Conservation (phyloP, 805 yeast genomes). For the Ogataea ramenticola region DNA sequence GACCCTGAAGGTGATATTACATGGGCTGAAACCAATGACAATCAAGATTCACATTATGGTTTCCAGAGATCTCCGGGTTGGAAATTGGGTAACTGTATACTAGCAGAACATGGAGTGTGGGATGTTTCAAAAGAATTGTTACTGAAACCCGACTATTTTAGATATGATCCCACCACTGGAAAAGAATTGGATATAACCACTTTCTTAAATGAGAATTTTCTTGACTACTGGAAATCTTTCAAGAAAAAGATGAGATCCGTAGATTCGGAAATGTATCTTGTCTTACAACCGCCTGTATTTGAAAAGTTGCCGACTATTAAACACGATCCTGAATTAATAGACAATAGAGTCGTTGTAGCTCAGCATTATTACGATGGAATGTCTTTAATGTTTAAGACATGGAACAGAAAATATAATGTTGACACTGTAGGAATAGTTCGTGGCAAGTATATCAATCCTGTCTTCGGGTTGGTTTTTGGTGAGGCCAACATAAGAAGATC, state of each 20-base stretch:
- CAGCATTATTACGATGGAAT: slow-evolving; percentile 95
- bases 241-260: slow-evolving; percentile 40
- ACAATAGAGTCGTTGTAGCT: slow-evolving; percentile 60
- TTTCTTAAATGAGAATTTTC: slow-evolving; percentile 60
- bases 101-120: slow-evolving; percentile 82
- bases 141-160: slow-evolving; percentile 46
- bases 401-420: slow-evolving; percentile 79
- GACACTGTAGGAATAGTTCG: slow-evolving; percentile 87
- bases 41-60: slow-evolving; percentile 57
- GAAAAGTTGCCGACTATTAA: slow-evolving; percentile 65
- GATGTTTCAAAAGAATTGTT: slow-evolving; percentile 32
- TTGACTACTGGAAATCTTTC: slow-evolving; percentile 51
- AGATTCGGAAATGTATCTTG: slow-evolving; percentile 41
- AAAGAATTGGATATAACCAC: slow-evolving; percentile 37
- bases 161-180: slow-evolving; percentile 29
- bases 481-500: slow-evolving; percentile 71
- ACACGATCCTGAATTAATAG: slow-evolving; percentile 41
- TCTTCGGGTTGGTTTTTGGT: slow-evolving; percentile 73
- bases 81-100: slow-evolving; percentile 70
- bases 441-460: slow-evolving; percentile 65
- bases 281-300: slow-evolving; percentile 79
- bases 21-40: slow-evolving; percentile 54
- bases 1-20: slow-evolving; percentile 63
- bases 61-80: slow-evolving; percentile 61
- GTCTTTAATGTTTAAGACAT: slow-evolving; percentile 83